These are phyloP conservation scores for Keithomyces neogunnii DNA, from an alignment of 2,329 filamentous ascomycete genomes.

Conservation along the genomic window DNA sequence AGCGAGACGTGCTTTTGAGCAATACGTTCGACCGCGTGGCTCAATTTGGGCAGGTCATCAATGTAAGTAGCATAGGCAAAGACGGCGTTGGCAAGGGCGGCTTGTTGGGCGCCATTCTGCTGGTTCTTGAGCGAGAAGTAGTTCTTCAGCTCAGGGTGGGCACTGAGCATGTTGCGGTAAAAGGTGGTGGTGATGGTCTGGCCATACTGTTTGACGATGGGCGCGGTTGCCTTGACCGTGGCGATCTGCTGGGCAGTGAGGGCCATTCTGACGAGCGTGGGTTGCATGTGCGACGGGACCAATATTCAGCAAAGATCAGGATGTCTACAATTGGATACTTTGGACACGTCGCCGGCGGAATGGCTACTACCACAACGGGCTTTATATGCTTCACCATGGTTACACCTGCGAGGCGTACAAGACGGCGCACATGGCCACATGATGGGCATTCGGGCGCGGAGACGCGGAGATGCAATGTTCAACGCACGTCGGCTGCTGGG, in stretches of 20 bases:
- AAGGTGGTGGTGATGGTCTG: constrained; percentile 61
- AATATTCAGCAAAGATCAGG: neutral
- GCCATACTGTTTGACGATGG: constrained; percentile 62
- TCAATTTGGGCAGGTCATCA: constrained; percentile 56
- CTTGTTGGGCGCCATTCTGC: constrained; percentile 56
- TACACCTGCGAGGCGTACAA: too few species aligned
- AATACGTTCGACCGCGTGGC: constrained; percentile 54
- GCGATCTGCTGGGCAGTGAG: constrained; percentile 56
- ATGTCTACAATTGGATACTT: neutral
- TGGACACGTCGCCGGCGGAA: too few species aligned
- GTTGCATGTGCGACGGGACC: neutral
- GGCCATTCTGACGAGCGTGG: constrained; percentile 25
- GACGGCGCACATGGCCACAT: too few species aligned
- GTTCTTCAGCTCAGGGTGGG: constrained; percentile 57
- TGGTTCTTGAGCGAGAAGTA: constrained; percentile 67
- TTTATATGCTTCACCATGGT: neutral
- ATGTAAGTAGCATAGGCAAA: constrained; percentile 67
- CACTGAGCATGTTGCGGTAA: constrained; percentile 59
- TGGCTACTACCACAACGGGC: neutral
- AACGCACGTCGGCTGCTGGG: too few species aligned
- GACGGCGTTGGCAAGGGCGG: constrained; percentile 60
- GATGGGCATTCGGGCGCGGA: neutral
- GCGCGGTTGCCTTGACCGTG: constrained; percentile 70
- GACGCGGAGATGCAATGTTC: constrained; percentile 1
- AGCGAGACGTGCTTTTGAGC: constrained; percentile 69